A percentile compares a stretch with the other conserved stretches of the same genome.
phyloP scores from a whole-genome alignment of 1,139 yeast genomes.

The Casaregolazyma lundiana region DNA sequence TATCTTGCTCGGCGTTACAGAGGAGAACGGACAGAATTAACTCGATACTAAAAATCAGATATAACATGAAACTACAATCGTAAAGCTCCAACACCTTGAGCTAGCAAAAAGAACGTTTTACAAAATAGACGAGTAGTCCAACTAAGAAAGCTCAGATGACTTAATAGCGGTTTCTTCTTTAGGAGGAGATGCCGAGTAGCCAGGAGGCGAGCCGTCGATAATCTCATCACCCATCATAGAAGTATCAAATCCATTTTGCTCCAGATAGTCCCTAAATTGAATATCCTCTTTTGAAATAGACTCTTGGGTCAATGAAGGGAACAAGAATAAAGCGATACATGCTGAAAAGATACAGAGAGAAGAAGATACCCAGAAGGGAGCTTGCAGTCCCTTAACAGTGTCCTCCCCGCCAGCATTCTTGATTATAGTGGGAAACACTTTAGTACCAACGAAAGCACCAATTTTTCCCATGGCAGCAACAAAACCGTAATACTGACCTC shows the following conservation, averaged over 20 bases:
- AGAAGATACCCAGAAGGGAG: conserved; percentile 82
- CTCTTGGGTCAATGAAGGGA: conserved; percentile 78
- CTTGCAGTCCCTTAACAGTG: conserved; percentile 51
- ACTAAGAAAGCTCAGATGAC: conserved; percentile 7
- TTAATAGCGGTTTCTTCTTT: conserved; percentile 1
- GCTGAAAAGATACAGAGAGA: conserved; percentile 71
- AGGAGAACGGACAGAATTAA: not conserved
- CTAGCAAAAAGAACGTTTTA: not conserved
- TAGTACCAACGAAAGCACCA: conserved; percentile 88
- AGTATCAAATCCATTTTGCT: conserved; percentile 30
- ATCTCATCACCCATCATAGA: conserved; percentile 23
- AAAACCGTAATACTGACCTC: conserved; percentile 86
- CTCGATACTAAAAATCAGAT: not conserved
- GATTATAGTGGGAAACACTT: conserved; percentile 72
- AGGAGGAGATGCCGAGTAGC: not conserved
- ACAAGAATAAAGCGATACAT: conserved; percentile 57
- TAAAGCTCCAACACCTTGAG: not conserved
- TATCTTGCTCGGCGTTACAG: not conserved
- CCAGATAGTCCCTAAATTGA: conserved; percentile 58
- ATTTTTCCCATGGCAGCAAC: conserved; percentile 88
- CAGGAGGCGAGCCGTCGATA: not conserved
- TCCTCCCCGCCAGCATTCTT: conserved; percentile 42
- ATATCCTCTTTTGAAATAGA: conserved; percentile 74
- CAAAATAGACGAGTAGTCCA: too few relatives aligned
- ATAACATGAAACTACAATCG: not conserved